Evolutionary conservation across 768 basidiomycete species (phyloP).

Genomic region (Trametes punicea): DNA sequence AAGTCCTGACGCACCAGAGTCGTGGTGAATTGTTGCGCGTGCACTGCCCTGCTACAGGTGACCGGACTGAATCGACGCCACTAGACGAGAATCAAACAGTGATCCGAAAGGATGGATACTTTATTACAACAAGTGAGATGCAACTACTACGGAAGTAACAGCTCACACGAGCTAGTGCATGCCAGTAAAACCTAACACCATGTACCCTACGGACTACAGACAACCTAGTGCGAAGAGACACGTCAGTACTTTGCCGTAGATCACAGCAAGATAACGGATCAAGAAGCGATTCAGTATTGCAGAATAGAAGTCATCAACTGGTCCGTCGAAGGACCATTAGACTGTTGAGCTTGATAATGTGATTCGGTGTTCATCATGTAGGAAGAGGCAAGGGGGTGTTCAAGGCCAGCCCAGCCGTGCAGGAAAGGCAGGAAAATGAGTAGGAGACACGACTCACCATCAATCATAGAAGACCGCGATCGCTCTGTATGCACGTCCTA

Average conservation of each 20-base stretch:
- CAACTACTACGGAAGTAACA: no score
- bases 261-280: not conserved
- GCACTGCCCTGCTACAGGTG: no score
- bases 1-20: no score
- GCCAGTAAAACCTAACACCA: no score
- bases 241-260: not conserved
- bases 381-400: not conserved
- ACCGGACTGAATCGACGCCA: no score
- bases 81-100: no score
- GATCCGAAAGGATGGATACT: no score
- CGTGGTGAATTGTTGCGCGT: no score
- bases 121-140: no score
- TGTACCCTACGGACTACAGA: not conserved
- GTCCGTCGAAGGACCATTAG: slow-evolving; percentile 19
- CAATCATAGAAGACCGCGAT: not conserved
- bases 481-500: no score
- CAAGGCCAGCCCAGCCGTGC: not conserved
- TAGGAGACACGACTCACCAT: not conserved
- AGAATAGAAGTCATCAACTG: slow-evolving; percentile 24
- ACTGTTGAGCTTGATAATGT: slow-evolving; percentile 27
- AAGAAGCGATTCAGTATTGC: slow-evolving; percentile 19
- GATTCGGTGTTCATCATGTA: slow-evolving; percentile 21
- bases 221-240: not conserved
- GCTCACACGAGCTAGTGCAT: no score
- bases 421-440: not conserved